Evolutionary conservation across 208 protist species (phyloP).

Genomic region (Leptomonas seymouri): DNA sequence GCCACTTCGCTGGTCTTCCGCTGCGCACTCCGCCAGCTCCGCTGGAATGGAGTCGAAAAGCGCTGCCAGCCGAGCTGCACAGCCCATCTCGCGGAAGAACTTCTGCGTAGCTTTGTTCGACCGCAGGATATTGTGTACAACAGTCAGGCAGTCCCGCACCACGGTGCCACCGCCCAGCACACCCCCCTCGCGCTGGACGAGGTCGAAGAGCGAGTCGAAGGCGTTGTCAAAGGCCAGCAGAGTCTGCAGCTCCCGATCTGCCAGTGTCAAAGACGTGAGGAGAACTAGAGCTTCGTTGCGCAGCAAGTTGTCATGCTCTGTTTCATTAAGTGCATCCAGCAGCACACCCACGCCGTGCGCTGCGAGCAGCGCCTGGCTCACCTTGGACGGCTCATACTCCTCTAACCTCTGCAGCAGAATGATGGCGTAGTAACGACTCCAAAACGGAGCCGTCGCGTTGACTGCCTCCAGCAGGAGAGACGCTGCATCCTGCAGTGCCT

Average conservation of each 20-base stretch:
- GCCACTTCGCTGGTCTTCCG: not conserved
- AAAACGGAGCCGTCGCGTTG: slow-evolving; percentile 28
- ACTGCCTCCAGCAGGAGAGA: slow-evolving; percentile 54
- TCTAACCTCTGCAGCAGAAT: slow-evolving; percentile 70
- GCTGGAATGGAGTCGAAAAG: slow-evolving; percentile 54
- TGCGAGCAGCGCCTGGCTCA: slow-evolving; percentile 60
- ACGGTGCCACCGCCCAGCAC: slow-evolving; percentile 54
- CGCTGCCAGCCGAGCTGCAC: slow-evolving; percentile 46
- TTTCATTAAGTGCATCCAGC: slow-evolving; percentile 68
- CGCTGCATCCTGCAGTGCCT: slow-evolving; percentile 46
- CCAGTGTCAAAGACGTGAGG: slow-evolving; percentile 64
- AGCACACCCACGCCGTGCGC: slow-evolving; percentile 61
- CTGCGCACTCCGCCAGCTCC: slow-evolving; percentile 28
- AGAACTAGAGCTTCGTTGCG: slow-evolving; percentile 59
- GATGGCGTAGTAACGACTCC: slow-evolving; percentile 64
- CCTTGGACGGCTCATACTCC: slow-evolving; percentile 52
- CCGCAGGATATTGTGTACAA: slow-evolving; percentile 83
- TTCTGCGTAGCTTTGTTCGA: slow-evolving; percentile 86
- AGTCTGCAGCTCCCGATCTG: slow-evolving; percentile 78
- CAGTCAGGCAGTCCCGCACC: slow-evolving; percentile 78
- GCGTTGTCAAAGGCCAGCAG: slow-evolving; percentile 80
- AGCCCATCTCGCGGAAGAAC: slow-evolving; percentile 84
- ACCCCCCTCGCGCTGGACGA: slow-evolving; percentile 60
- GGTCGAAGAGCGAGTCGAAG: slow-evolving; percentile 74
- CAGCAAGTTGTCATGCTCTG: slow-evolving; percentile 44